Base-by-base conservation (phyloP, 73 alveolate genomes). In the Blepharisma japonicum region DNA sequence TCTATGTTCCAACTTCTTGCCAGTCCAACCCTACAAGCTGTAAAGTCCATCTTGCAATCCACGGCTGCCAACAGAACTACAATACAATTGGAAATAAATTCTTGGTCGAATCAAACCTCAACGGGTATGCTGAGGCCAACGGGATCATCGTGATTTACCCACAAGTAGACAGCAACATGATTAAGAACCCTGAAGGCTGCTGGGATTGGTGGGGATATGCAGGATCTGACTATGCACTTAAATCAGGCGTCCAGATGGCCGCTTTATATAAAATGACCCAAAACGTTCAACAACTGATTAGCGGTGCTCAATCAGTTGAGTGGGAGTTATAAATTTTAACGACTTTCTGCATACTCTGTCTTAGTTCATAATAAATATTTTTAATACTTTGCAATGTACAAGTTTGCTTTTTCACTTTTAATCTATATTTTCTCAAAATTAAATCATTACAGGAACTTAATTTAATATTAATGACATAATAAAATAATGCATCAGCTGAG, bases 171-270 rank as follows among this genome's bases (percentile, higher is more conserved):
- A 54, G 79, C 48, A 7, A 5, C 6, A 48, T 56, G 61, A 79
- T 83, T 55, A n/a, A 39, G 5, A 85, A 85, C 68, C 92, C 92
- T 18, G 55, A 85, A 27, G 92, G 89, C 20, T 85, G 92, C 71
- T 85, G 87, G 83, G 92, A 85, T 77, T 85, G 86, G 86, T 85
- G 92, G 92, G 92, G 92, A 55, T 85, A 85, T 71, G 45, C 85
- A 25, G 92, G 79, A 5, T 50, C 39, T 46, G 77, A 55, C 45
- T 84, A 55, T 70, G 81, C 91, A 6, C 66, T 80, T 14, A 84
- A 84, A 18, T 18, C 67, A 32, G 91, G 91, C 51, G 71, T 61
- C 20, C 83, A 84, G 56, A 70, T 81, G 84, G 55, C 25, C n/a
- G 68, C 81, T 25, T 8, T 83, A 27, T 56, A 50, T 53, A 2